phyloP scores from a whole-genome alignment of 2,329 filamentous ascomycete species.

The Fusarium marasasianum region DNA sequence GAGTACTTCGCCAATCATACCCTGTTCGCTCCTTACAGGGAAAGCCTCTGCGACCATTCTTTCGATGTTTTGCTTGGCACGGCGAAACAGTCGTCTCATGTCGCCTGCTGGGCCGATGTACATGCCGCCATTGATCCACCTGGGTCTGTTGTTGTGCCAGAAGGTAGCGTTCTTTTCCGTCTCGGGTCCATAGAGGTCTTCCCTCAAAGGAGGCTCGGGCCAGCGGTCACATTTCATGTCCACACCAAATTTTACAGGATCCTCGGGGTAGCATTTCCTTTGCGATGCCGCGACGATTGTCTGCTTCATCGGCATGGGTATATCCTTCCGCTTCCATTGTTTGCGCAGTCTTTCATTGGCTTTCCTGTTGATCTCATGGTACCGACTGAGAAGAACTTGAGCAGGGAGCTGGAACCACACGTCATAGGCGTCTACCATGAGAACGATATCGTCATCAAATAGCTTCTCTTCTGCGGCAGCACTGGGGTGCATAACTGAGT shows the following conservation, averaged over 20 bases:
- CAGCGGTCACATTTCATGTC: neutral
- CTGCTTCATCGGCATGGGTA: constrained; percentile 3
- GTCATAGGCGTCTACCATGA: constrained; percentile 1
- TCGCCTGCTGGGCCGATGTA: constrained; percentile 6
- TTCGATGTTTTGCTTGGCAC: neutral
- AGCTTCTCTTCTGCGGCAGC: neutral
- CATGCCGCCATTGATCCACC: constrained; percentile 7
- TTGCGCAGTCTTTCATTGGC: constrained; percentile 1
- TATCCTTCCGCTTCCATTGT: neutral
- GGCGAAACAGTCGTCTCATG: constrained; percentile 7
- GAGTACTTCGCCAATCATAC: neutral
- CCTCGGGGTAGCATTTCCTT: neutral
- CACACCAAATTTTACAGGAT: neutral
- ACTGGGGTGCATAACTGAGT: constrained; percentile 1
- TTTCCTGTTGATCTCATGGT: constrained; percentile 7
- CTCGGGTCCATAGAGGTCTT: neutral
- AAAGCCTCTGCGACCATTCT: neutral
- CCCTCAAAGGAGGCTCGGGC: neutral
- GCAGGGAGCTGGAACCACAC: constrained; percentile 12
- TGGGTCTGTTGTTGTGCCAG: neutral
- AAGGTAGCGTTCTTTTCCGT: neutral
- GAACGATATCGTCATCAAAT: neutral
- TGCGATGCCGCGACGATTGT: neutral
- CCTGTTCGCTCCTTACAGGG: neutral
- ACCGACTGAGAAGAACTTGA: constrained; percentile 7